Conservation (phyloP, 192 early-diverging fungal species). For the Linderina pennispora region DNA sequence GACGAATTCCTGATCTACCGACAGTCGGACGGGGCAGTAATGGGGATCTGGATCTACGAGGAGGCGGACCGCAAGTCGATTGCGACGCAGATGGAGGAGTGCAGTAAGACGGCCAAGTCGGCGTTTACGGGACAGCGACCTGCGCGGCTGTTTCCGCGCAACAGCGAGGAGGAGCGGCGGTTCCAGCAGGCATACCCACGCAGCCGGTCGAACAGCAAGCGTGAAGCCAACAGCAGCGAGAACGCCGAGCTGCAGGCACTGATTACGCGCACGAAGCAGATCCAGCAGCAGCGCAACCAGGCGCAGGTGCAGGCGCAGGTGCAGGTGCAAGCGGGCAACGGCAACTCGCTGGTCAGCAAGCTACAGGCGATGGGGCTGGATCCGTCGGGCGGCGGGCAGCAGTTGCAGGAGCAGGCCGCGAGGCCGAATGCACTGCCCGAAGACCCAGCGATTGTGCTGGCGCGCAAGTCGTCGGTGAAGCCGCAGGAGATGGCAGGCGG, state of each 20-base stretch:
- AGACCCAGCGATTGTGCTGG: constrained; percentile 37
- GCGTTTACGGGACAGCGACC: constrained; percentile 18
- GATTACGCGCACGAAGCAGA: constrained; percentile 25
- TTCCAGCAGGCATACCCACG: constrained; percentile 39
- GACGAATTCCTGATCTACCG: constrained; percentile 86
- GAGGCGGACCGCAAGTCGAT: constrained; percentile 33
- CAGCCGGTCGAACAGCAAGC: constrained; percentile 42
- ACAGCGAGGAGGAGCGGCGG: constrained; percentile 29
- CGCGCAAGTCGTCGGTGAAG: constrained; percentile 18
- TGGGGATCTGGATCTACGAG: constrained; percentile 46
- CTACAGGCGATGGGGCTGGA: constrained; percentile 42
- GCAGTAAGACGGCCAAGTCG: constrained; percentile 25
- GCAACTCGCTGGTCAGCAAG: constrained; percentile 20
- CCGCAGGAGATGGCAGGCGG: background rate
- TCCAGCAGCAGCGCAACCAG: constrained; percentile 13
- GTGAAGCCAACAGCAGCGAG: constrained; percentile 5
- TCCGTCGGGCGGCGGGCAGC: constrained; percentile 2
- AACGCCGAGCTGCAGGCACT: constrained; percentile 13
- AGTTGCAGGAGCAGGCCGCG: constrained; percentile 1
- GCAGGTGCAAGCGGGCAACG: background rate
- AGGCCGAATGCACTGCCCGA: constrained; percentile 6
- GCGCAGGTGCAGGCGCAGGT: background rate
- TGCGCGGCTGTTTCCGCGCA: constrained; percentile 30
- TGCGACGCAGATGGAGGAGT: constrained; percentile 32
- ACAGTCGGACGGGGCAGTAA: constrained; percentile 15